Base-by-base conservation (phyloP, 306 rosid genomes). In the Castanea mollissima region DNA sequence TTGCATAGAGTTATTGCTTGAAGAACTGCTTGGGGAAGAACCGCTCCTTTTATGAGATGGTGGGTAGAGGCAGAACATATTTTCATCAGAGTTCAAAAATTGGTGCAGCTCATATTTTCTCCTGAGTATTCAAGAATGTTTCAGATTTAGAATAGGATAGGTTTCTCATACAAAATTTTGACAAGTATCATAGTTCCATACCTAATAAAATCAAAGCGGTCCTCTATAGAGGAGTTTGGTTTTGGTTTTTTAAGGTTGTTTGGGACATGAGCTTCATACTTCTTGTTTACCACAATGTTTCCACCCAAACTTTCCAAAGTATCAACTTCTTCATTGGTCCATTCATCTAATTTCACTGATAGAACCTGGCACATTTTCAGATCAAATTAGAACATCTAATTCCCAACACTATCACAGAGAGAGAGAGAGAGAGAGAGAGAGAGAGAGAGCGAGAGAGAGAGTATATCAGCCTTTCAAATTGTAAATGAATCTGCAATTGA, bases 261-360 rank as follows among this genome's bases (percentile, higher is more conserved):
- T 51, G 96, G 92, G 19, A 95, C 74, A 85, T 54, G 79, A 85
- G 97, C 90, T 90, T 95, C 99, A 5, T 86, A 95, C 74, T 92
- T 92, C 76, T 75, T 78, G 85, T 95, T 95, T 78, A 90, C 86
- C 2, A 57, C 62, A 71, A 74, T 57, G 81, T 95, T 95, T 79
- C 99, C 99, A 67, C 99, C 99, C 58, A 86, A 18, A 57, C 78
- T 89, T 41, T 64, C 88, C 81, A 95, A 80, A 74, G 80, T 75
- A 27, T 90, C 89, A 71, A 95, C 94, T 86, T 91, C 84, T 78
- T 95, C 97, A 68, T 91, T 87, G 29, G 90, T 86, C 99, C 99
- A 95, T 18, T 91, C 89, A 83, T 95, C 99, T 79, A 95, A 90
- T 83, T 92, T 95, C 91, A 89, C 78, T 15, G 99, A 92, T 71